Evolutionary conservation across 2,329 filamentous ascomycete genomes (phyloP).

Genomic region (Colletotrichum euphorbiae): DNA sequence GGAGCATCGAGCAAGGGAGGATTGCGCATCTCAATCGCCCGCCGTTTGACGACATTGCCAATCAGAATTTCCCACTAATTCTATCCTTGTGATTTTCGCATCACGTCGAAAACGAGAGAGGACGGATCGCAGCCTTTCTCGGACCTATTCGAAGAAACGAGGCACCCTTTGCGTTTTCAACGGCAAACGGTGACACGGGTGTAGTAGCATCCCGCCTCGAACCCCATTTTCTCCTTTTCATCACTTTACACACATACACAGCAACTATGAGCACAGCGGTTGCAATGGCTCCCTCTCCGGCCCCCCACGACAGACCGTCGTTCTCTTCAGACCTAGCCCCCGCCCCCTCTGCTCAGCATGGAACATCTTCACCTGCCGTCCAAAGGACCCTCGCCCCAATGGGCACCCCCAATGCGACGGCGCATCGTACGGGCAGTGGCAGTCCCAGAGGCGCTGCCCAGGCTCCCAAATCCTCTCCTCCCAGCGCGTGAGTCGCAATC

Average conservation of each 20-base stretch:
- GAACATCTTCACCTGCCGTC: slow-evolving; percentile 57
- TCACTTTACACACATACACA: slow-evolving; percentile 13
- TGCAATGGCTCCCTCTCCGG: slow-evolving; percentile 76
- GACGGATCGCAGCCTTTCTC: not conserved
- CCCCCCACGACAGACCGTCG: slow-evolving; percentile 72
- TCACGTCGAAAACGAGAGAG: slow-evolving; percentile 15
- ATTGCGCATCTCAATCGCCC: slow-evolving; percentile 33
- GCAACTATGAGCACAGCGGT: slow-evolving; percentile 74
- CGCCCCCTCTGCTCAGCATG: slow-evolving; percentile 42
- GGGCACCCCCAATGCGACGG: slow-evolving; percentile 56
- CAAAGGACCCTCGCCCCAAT: slow-evolving; percentile 55
- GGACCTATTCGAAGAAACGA: not conserved
- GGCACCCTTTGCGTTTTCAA: slow-evolving; percentile 17
- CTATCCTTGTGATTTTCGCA: not conserved
- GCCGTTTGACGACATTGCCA: slow-evolving; percentile 29
- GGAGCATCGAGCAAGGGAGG: slow-evolving; percentile 37
- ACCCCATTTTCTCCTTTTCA: not conserved
- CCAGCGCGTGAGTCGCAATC: slow-evolving; percentile 65
- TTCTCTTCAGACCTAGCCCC: slow-evolving; percentile 64
- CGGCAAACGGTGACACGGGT: slow-evolving; percentile 25
- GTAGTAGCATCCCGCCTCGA: slow-evolving; percentile 28
- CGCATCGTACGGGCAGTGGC: slow-evolving; percentile 63
- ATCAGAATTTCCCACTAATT: slow-evolving; percentile 8
- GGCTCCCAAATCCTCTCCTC: slow-evolving; percentile 66
- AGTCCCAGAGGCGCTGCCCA: slow-evolving; percentile 61